Conservation (phyloP, 768 basidiomycete species). For the Pleurotus tuber-regium region DNA sequence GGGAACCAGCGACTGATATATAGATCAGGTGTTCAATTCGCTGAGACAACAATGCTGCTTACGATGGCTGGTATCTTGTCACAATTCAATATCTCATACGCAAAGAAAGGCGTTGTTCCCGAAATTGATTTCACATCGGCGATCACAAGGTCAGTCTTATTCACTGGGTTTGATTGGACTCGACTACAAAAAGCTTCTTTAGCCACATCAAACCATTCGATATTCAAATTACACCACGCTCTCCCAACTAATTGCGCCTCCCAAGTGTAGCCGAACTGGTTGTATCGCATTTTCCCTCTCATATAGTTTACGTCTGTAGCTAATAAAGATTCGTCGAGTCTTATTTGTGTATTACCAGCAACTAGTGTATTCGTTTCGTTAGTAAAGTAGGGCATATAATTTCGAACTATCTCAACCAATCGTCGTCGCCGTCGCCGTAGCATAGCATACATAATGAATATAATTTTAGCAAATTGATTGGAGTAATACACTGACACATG, state of each 20-base stretch:
- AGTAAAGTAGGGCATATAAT: too few relatives aligned
- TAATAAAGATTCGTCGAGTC: too few relatives aligned
- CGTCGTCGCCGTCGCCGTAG: too few relatives aligned
- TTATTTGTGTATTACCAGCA: too few relatives aligned
- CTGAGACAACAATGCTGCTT: slow-evolving; percentile 29
- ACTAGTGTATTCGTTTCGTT: too few relatives aligned
- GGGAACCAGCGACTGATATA: background rate
- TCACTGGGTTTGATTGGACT: background rate
- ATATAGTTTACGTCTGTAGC: too few relatives aligned
- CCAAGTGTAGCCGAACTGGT: too few relatives aligned
- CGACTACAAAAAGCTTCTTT: background rate
- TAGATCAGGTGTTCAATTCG: slow-evolving; percentile 25
- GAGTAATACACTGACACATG: too few relatives aligned
- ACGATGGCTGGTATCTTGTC: slow-evolving; percentile 30
- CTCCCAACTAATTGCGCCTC: background rate
- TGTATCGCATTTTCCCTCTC: too few relatives aligned
- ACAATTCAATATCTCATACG: slow-evolving; percentile 24
- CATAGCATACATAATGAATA: too few relatives aligned
- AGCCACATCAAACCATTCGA: slow-evolving; percentile 19
- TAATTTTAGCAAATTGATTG: too few relatives aligned
- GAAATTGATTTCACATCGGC: slow-evolving; percentile 27
- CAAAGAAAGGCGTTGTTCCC: slow-evolving; percentile 12
- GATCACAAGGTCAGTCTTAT: slow-evolving; percentile 27
- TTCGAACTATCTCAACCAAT: too few relatives aligned
- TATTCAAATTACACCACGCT: slow-evolving; percentile 13